Percentiles rank a stretch among this genome's conserved stretches.
Evolutionary conservation across 768 basidiomycete species (phyloP).

Genomic region (Macrolepiota albuminosa): DNA sequence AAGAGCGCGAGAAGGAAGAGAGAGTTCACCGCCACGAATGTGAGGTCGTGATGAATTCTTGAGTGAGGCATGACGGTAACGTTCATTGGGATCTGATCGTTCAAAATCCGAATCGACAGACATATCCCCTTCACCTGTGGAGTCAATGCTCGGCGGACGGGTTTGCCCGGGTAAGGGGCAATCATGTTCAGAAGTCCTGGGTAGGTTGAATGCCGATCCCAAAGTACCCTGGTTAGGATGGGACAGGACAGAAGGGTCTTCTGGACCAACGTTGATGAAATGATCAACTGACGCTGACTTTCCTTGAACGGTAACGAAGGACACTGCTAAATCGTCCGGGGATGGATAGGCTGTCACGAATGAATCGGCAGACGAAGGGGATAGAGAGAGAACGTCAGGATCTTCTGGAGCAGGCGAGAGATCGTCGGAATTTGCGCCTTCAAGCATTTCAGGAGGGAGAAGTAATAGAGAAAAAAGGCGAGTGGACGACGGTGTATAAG

Average conservation of each 20-base stretch:
- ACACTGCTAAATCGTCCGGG: conserved; percentile 22
- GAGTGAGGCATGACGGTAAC: conserved; percentile 42
- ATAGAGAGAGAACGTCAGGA: conserved; percentile 20
- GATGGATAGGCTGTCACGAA: conserved; percentile 41
- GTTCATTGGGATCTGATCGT: conserved; percentile 42
- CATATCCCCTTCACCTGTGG: conserved; percentile 36
- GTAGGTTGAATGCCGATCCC: conserved; percentile 28
- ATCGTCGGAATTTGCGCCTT: neutral
- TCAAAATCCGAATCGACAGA: conserved; percentile 52
- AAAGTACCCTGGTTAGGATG: conserved; percentile 35
- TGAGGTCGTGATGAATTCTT: conserved; percentile 40
- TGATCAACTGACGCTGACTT: conserved; percentile 81
- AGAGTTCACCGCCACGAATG: conserved; percentile 54
- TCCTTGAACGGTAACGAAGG: conserved; percentile 28
- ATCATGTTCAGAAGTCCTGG: conserved; percentile 22
- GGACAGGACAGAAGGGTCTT: conserved; percentile 25
- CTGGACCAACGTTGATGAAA: conserved; percentile 46
- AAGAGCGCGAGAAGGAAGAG: conserved; percentile 53
- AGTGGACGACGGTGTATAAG: neutral
- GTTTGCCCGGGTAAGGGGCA: conserved; percentile 35
- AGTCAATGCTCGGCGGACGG: conserved; percentile 54
- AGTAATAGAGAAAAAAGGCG: neutral
- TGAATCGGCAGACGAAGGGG: conserved; percentile 33
- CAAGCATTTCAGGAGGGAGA: neutral
- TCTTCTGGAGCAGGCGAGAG: neutral